phyloP scores from a whole-genome alignment of 2,329 filamentous ascomycete genomes.

The Beauveria scarabaeidicola region DNA sequence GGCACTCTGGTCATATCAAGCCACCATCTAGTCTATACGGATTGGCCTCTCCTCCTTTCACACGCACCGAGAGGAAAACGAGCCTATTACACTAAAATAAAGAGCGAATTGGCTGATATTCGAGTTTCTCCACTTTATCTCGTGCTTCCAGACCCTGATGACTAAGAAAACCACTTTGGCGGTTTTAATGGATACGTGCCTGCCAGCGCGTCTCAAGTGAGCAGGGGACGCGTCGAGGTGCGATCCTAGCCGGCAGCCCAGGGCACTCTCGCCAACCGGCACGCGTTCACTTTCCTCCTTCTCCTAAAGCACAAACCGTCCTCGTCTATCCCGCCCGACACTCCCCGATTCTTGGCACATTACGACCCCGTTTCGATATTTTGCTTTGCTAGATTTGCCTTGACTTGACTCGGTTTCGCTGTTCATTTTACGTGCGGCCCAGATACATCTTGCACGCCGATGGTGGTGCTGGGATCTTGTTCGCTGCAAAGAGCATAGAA shows the following conservation, averaged over 20 bases:
- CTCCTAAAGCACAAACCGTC: not conserved
- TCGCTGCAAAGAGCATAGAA: not conserved
- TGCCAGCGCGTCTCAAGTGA: not conserved
- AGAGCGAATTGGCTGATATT: too few relatives aligned
- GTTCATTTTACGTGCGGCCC: not conserved
- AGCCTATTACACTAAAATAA: too few relatives aligned
- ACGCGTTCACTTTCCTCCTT: not conserved
- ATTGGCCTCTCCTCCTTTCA: not conserved
- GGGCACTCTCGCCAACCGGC: not conserved
- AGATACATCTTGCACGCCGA: not conserved
- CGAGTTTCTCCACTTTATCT: too few relatives aligned
- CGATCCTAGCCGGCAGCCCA: not conserved
- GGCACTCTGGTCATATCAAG: not conserved
- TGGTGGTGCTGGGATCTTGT: not conserved
- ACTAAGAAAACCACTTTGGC: not conserved
- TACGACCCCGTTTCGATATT: not conserved
- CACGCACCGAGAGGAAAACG: too few relatives aligned
- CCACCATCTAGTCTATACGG: not conserved
- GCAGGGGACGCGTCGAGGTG: slow-evolving; percentile 5
- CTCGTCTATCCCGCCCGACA: not conserved
- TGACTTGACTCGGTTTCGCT: not conserved
- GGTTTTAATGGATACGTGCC: not conserved
- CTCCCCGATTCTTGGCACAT: not conserved
- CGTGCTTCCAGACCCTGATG: not conserved
- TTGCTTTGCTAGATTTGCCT: not conserved